Base-by-base conservation (phyloP, 2,329 filamentous ascomycete genomes). In the Trichoderma koningiopsis region DNA sequence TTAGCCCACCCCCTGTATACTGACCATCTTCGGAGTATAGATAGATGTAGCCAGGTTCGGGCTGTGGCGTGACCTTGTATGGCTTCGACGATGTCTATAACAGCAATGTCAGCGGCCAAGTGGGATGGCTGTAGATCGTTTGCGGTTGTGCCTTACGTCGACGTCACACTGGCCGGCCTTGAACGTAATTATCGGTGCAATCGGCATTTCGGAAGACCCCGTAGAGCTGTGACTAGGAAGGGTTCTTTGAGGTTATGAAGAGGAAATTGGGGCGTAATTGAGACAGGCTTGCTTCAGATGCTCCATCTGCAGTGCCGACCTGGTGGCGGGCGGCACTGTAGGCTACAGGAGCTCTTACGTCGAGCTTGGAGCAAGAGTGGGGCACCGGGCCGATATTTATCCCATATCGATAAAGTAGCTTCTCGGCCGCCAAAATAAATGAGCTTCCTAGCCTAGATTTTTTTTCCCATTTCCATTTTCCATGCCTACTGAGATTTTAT, bases 81-180 rank as follows among this genome's bases (percentile, higher is more conserved):
- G 90, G 90, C 75, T 85, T 86, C 73, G 82, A 83, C 66, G 85
- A 86, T 70, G 75, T 74, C 80, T 81, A 55, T 22, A 11, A 59
- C 40, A 43, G 68, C 27, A 27, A 66, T 69, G 62, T 70, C 67
- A 72, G 72, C 70, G 74, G 60, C 33, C 19, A 74, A 68, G 71
- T 69, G 19, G 65, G 61, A 56, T 40, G 52, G 29, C 66, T 68
- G 69, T 62, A 29, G 68, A 68, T 40, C 47, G 31, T 55, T 43
- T 62, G 63, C 24, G 52, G 31, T 52, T 43, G 60, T 67, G 52
- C 64, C 91, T 78, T 83, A 97, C 94, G 79, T 94, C 90, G 71
- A 95, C 80, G 65, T 96, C 90, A 83, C 95, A 98, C 80, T 88
- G 88, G 80, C 95, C 95, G 73, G 95, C 95, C 86, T 97, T 97